Evolutionary conservation across 495 filamentous ascomycete species (phyloP), one percentile per base, ranked within the genome.

Genomic region (Entonaema liquescens): DNA sequence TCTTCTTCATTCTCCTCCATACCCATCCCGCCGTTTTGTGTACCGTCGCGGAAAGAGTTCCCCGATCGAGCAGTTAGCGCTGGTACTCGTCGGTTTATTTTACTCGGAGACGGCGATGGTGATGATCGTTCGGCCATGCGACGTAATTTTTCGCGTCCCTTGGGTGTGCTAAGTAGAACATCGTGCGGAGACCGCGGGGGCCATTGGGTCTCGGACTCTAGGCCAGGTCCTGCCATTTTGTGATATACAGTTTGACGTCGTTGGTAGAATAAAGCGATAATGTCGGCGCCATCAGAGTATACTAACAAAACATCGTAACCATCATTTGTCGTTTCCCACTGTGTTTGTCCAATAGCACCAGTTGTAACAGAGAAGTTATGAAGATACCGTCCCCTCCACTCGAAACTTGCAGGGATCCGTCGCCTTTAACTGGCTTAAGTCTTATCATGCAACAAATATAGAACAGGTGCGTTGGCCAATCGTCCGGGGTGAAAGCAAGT

Each of bases 171-270:
- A 25, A 96, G 81, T 3, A 98, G 86, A 29, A 88, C 94, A 60
- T 94, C 92, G 78, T 92, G 89, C 55, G 94, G 94, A 15, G 93
- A 97, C 77, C 90, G 86, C 13, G 94, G 94, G 44, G 94, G 94
- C 94, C 94, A 98, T 79, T 89, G 87, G 66, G 82, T 79, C 68
- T 88, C 86, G 36, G 74, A 56, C 25, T 73, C 72, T 50, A 65
- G 50, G 65, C 63, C 67, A 26, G 67, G 52, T 66, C 63, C 71
- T 78, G 29, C 54, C 57, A 65, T 73, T 56, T 56, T 56, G 29
- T 33, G 31, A 52, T 65, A 54, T 68, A 62, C 42, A 38, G 31
- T 54, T 65, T 26, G 60, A 54, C 28, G 60, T 56, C 26, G 56
- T 53, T 50, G 47, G 5, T 40, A 42, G 23, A 60, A 33, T 35